phyloP scores from a whole-genome alignment of 805 yeast species.

The Nakazawaea holstii region DNA sequence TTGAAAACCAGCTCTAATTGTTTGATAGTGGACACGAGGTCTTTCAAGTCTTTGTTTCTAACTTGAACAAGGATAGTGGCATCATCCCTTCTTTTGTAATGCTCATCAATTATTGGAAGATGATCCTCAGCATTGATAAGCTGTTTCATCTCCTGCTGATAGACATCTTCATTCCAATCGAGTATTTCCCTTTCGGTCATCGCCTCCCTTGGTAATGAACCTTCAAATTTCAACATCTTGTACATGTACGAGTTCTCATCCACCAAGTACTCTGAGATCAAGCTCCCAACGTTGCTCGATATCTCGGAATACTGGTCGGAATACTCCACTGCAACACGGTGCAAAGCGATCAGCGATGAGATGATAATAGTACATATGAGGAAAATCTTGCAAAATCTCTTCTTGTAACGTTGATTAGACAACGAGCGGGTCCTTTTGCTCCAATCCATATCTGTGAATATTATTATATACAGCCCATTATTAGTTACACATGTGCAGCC shows the following conservation, averaged over 20 bases:
- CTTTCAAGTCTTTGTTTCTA: conserved; percentile 55
- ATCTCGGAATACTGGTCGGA: neutral
- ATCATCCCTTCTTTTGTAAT: conserved; percentile 42
- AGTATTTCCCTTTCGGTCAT: conserved; percentile 20
- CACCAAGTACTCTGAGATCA: neutral
- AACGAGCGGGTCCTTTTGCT: neutral
- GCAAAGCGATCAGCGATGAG: neutral
- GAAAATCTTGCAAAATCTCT: neutral
- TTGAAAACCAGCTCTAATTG: conserved; percentile 66
- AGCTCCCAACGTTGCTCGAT: neutral
- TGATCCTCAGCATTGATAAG: conserved; percentile 27
- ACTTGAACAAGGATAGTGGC: conserved; percentile 75
- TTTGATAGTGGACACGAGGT: conserved; percentile 45
- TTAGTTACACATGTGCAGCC: no score
- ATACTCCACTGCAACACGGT: neutral
- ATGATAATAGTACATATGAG: neutral
- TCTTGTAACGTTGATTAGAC: neutral
- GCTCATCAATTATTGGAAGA: neutral
- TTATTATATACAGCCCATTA: no score
- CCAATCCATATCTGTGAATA: no score
- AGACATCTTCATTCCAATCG: conserved; percentile 22
- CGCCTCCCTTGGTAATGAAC: conserved; percentile 24
- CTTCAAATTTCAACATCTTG: conserved; percentile 24
- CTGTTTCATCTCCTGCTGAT: conserved; percentile 20
- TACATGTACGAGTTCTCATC: neutral